phyloP scores from a whole-genome alignment of 1,284 basidiomycete genomes.

The Phellopilus nigrolimitatus region DNA sequence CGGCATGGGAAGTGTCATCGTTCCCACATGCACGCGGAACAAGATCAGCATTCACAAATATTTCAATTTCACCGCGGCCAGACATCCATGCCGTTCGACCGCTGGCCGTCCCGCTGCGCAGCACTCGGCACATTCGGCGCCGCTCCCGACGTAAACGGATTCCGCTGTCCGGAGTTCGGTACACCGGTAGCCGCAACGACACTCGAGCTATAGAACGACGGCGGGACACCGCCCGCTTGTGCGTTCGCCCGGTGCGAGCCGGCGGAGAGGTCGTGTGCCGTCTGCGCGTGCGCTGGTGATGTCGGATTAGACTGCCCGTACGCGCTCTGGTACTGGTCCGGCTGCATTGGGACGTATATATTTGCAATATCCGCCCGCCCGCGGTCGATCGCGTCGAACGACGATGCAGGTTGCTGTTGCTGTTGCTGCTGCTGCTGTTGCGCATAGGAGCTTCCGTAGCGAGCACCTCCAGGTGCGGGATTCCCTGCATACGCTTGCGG shows the following conservation, averaged over 20 bases:
- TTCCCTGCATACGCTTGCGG: constrained; percentile 61
- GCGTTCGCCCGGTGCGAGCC: constrained; percentile 28
- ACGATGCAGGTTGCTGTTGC: constrained; percentile 30
- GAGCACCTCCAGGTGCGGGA: constrained; percentile 47
- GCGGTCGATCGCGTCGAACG: constrained; percentile 58
- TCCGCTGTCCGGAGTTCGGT: constrained; percentile 42
- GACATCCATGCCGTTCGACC: constrained; percentile 64
- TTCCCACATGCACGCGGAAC: neutral
- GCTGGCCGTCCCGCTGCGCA: constrained; percentile 51
- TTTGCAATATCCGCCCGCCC: constrained; percentile 55
- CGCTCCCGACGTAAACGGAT: constrained; percentile 43
- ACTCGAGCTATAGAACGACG: constrained; percentile 65
- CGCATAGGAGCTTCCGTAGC: constrained; percentile 51
- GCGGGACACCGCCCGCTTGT: constrained; percentile 37
- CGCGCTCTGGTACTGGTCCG: constrained; percentile 58
- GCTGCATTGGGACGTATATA: constrained; percentile 74
- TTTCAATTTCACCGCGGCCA: constrained; percentile 67
- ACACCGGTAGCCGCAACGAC: constrained; percentile 49
- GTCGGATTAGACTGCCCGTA: constrained; percentile 41
- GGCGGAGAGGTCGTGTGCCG: constrained; percentile 37
- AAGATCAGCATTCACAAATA: no score
- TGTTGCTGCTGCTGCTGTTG: constrained; percentile 28
- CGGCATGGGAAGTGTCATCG: neutral
- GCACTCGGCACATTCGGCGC: constrained; percentile 29
- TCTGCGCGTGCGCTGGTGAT: constrained; percentile 29